A percentile compares a stretch with the other conserved stretches of the same genome.
phyloP scores from a whole-genome alignment of 768 basidiomycete species.

The Bullera alba region DNA sequence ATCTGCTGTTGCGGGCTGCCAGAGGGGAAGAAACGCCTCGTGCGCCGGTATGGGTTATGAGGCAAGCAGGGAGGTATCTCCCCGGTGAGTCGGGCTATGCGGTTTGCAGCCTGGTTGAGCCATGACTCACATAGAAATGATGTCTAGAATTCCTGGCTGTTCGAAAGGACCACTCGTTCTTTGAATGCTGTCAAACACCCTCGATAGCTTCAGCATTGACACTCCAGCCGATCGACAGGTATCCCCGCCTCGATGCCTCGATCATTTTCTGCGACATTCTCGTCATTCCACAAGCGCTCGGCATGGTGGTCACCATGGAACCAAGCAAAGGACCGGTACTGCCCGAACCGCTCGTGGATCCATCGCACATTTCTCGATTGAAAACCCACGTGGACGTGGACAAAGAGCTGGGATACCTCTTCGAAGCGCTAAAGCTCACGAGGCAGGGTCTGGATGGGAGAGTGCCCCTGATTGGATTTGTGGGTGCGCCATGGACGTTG shows the following conservation, averaged over 20 bases:
- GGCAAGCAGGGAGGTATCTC: conserved; percentile 90
- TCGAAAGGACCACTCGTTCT: conserved; percentile 82
- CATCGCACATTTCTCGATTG: conserved; percentile 64
- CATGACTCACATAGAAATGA: background rate
- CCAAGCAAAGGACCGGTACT: conserved; percentile 71
- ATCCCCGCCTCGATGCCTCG: conserved; percentile 78
- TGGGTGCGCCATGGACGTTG: conserved; percentile 95
- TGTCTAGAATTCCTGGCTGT: conserved; percentile 76
- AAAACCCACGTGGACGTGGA: conserved; percentile 61
- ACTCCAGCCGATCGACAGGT: conserved; percentile 85
- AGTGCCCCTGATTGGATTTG: conserved; percentile 95
- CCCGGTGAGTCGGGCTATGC: conserved; percentile 52
- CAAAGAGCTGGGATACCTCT: conserved; percentile 83
- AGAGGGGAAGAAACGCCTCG: conserved; percentile 76
- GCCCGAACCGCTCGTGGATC: conserved; percentile 72
- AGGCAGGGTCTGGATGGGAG: conserved; percentile 72
- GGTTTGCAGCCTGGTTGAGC: background rate
- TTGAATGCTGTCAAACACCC: conserved; percentile 91
- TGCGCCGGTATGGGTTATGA: conserved; percentile 98
- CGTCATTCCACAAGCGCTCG: conserved; percentile 95
- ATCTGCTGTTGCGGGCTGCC: conserved; percentile 81
- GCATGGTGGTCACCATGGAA: conserved; percentile 78
- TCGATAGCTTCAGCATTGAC: conserved; percentile 80
- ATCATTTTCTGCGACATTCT: conserved; percentile 99
- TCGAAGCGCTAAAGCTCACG: conserved; percentile 80